These are phyloP conservation scores for Halophytophthora batemanensis DNA, from an alignment of 352 stramenopile species.

Conservation along the genomic window DNA sequence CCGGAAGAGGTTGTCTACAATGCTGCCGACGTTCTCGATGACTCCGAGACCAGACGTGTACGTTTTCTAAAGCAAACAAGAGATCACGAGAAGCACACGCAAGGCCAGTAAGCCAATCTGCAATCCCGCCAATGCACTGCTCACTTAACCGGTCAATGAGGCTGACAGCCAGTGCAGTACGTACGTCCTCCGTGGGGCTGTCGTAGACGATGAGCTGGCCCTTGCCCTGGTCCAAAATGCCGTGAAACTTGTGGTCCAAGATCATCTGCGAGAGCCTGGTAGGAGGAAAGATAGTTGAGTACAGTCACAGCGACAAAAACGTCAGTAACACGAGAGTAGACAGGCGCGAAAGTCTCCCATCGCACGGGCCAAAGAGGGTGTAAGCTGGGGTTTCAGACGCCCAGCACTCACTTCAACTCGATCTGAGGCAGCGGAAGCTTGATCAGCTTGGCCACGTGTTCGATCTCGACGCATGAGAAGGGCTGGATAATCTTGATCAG, in stretches of 20 bases:
- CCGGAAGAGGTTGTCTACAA: constrained; percentile 95
- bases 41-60: constrained; percentile 93
- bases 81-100: constrained; percentile 9
- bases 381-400: too few relatives aligned
- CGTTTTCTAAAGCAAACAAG: constrained; percentile 61
- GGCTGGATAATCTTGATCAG: constrained; percentile 99
- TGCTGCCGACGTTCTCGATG: constrained; percentile 95
- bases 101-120: background rate
- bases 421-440: constrained; percentile 90
- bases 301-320: too few relatives aligned
- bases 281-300: constrained; percentile 16
- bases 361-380: too few relatives aligned
- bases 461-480: constrained; percentile 96
- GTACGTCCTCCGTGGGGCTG: constrained; percentile 89
- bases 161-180: too few relatives aligned
- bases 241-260: constrained; percentile 98
- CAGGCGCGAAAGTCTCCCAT: too few relatives aligned
- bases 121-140: too few relatives aligned
- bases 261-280: constrained; percentile 99
- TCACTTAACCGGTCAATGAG: too few relatives aligned
- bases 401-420: constrained; percentile 81
- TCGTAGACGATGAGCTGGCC: constrained; percentile 99
- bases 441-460: constrained; percentile 96
- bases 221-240: constrained; percentile 98
- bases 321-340: background rate